A percentile compares a stretch with the other conserved stretches of the same genome.
These are phyloP conservation scores for Colletotrichum agaves DNA, from an alignment of 2,329 filamentous ascomycete species.

Conservation along the genomic window DNA sequence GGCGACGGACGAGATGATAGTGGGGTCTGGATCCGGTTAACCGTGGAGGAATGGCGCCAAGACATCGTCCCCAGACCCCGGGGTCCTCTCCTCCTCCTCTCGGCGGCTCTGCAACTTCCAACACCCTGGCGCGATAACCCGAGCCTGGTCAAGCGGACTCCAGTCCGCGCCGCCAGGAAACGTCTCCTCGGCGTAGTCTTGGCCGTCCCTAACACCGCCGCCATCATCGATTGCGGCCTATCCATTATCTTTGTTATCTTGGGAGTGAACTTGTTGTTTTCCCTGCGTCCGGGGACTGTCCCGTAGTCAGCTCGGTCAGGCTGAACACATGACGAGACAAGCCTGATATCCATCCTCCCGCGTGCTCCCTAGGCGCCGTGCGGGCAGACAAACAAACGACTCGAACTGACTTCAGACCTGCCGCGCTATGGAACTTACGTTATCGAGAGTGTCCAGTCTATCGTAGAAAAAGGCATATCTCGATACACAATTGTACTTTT, in stretches of 20 bases:
- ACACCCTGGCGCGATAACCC: not conserved
- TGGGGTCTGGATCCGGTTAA: not conserved
- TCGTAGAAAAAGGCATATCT: not conserved
- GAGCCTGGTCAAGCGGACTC: constrained; percentile 12
- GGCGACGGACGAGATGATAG: not conserved
- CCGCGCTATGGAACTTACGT: constrained; percentile 4
- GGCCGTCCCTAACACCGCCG: not conserved
- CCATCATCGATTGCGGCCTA: not conserved
- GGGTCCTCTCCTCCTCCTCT: constrained; percentile 4
- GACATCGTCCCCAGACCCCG: constrained; percentile 1
- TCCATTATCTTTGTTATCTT: not conserved
- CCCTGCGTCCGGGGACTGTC: constrained; percentile 3
- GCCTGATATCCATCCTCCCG: not conserved
- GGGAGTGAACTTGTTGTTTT: not conserved
- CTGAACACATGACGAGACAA: not conserved
- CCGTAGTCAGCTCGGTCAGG: not conserved
- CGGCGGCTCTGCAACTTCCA: constrained; percentile 6
- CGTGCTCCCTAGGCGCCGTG: constrained; percentile 8
- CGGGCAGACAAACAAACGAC: constrained; percentile 7
- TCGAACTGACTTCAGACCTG: constrained; percentile 1
- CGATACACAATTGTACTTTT: not conserved
- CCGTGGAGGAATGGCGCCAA: constrained; percentile 6
- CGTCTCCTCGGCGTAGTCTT: constrained; percentile 28
- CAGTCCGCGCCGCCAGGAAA: constrained; percentile 16
- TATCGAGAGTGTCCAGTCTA: not conserved